Percentiles rank a stretch among this genome's conserved stretches.
These are phyloP conservation scores for Hypoxylon sp. DNA, from an alignment of 2,329 filamentous ascomycete genomes.

Conservation along the genomic window DNA sequence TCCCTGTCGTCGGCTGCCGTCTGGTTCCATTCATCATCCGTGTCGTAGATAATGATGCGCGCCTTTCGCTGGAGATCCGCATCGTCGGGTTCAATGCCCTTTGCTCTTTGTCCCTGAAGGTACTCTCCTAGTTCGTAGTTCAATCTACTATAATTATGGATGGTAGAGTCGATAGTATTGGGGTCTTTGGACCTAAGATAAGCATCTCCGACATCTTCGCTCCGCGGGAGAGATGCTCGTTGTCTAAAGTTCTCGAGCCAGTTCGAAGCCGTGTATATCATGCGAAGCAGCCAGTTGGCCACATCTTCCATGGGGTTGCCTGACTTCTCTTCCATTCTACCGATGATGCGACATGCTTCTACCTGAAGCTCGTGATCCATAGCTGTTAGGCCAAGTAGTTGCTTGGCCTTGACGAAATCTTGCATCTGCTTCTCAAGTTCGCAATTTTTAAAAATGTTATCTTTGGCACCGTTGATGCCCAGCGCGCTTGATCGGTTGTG, in stretches of 20 bases:
- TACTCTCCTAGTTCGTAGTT: constrained; percentile 65
- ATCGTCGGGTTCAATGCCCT: constrained; percentile 60
- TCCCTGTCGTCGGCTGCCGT: constrained; percentile 65
- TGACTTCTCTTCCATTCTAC: constrained; percentile 63
- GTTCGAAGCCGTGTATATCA: constrained; percentile 57
- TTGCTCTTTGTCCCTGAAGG: constrained; percentile 54
- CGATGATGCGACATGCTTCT: constrained; percentile 66
- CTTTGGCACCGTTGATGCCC: constrained; percentile 66
- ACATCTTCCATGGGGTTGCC: constrained; percentile 58
- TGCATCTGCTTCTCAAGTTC: constrained; percentile 64
- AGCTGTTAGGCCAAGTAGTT: constrained; percentile 64
- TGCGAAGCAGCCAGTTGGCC: constrained; percentile 64
- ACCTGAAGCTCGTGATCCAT: constrained; percentile 68
- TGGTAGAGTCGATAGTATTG: constrained; percentile 65
- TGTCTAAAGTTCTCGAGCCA: constrained; percentile 67
- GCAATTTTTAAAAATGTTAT: constrained; percentile 64
- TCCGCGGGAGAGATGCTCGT: constrained; percentile 65
- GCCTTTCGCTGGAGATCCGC: constrained; percentile 64
- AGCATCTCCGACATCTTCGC: constrained; percentile 61
- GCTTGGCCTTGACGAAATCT: constrained; percentile 61
- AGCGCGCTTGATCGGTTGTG: constrained; percentile 59
- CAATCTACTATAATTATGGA: constrained; percentile 65
- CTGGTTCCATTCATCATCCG: constrained; percentile 70
- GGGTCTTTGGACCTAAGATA: constrained; percentile 61
- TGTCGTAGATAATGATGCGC: constrained; percentile 68